phyloP scores from a whole-genome alignment of 768 basidiomycete species.

The Mycena floridula region DNA sequence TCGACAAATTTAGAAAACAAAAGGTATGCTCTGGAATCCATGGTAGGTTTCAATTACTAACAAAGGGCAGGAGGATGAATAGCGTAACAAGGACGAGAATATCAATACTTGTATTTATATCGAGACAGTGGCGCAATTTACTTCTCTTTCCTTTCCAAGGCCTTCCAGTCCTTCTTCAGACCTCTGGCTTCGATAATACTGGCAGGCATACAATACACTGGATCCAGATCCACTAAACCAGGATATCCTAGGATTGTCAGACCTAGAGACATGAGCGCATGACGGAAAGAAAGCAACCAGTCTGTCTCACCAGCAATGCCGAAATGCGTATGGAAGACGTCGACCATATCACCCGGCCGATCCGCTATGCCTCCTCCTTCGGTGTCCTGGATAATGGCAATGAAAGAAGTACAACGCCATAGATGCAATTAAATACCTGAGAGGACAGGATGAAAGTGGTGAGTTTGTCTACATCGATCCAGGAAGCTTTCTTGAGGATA shows the following conservation, averaged over 20 bases:
- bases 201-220: slow-evolving; percentile 95
- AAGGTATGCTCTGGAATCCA: no score
- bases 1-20: no score
- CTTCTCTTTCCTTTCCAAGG: slow-evolving; percentile 32
- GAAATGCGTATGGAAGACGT: slow-evolving; percentile 96
- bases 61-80: no score
- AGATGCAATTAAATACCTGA: slow-evolving; percentile 49
- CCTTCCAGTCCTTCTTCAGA: slow-evolving; percentile 61
- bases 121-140: no score
- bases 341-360: slow-evolving; percentile 86
- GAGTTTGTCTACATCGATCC: slow-evolving; percentile 85
- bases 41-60: no score
- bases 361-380: slow-evolving; percentile 94
- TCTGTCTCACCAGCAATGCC: slow-evolving; percentile 69
- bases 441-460: slow-evolving; percentile 80
- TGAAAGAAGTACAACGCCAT: neutral
- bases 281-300: neutral
- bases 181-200: slow-evolving; percentile 62
- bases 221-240: slow-evolving; percentile 79
- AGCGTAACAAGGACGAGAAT: no score
- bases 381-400: slow-evolving; percentile 50
- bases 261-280: slow-evolving; percentile 34
- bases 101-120: no score
- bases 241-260: slow-evolving; percentile 87
- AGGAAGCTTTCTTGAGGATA: slow-evolving; percentile 73